Percentiles rank a stretch among this genome's conserved stretches.
phyloP scores from a whole-genome alignment of 805 yeast genomes.

The Saturnispora kantuleensis region DNA sequence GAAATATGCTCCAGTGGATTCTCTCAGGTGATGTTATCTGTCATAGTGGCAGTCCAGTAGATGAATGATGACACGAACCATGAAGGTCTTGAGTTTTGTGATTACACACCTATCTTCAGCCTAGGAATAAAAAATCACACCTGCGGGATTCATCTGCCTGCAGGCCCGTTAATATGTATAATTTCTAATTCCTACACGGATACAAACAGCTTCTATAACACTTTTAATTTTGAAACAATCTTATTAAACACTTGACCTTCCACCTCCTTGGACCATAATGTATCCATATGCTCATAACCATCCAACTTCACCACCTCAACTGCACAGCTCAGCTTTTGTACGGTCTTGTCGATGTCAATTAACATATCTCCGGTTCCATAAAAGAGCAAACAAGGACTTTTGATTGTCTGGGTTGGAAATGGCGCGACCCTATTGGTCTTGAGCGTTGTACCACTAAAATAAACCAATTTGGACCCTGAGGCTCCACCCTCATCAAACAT shows the following conservation, averaged over 20 bases:
- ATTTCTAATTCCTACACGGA: too few species aligned
- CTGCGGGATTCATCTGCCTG: too few species aligned
- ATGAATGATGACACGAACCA: not conserved
- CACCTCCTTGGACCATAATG: slow-evolving; percentile 77
- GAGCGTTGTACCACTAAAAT: slow-evolving; percentile 17
- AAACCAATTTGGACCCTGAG: slow-evolving; percentile 24
- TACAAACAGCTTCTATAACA: not conserved
- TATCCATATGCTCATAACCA: slow-evolving; percentile 82
- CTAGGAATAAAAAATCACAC: too few species aligned
- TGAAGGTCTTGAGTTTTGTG: not conserved
- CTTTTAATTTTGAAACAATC: slow-evolving; percentile 9
- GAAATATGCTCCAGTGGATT: too few species aligned
- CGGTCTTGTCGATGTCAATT: slow-evolving; percentile 77
- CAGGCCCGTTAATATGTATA: too few species aligned
- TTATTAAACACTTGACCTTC: slow-evolving; percentile 31
- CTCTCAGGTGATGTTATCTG: too few species aligned
- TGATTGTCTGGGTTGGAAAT: slow-evolving; percentile 57
- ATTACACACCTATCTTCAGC: not conserved
- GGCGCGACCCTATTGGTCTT: slow-evolving; percentile 40
- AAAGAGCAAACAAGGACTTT: slow-evolving; percentile 66
- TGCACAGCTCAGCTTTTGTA: slow-evolving; percentile 49
- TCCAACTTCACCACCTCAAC: slow-evolving; percentile 37
- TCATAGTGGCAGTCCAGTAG: too few species aligned
- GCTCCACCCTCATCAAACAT: slow-evolving; percentile 40
- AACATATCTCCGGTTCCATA: slow-evolving; percentile 77